Percentiles rank a stretch among this genome's conserved stretches.
Conservation (phyloP, 176 grass and related monocot species). For the Ananas comosus region DNA sequence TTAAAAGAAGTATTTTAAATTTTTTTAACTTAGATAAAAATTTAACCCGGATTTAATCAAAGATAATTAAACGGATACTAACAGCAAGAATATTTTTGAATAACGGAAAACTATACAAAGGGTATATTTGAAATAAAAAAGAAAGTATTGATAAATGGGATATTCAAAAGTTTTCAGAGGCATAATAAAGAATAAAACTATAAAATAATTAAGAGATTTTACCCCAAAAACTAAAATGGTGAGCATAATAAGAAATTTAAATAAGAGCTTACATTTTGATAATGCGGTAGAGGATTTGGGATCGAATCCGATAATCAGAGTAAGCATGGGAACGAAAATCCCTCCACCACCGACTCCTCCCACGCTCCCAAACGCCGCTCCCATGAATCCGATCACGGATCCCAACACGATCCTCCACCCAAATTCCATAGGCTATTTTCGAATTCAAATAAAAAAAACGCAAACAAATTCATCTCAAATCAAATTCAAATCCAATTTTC, state of each 20-base stretch:
- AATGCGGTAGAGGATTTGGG: constrained; percentile 43
- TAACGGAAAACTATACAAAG: too few species aligned
- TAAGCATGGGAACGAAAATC: constrained; percentile 62
- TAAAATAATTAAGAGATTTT: too few species aligned
- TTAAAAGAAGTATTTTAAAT: too few species aligned
- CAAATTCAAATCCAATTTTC: neutral
- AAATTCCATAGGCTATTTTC: constrained; percentile 28
- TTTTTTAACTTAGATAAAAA: too few species aligned
- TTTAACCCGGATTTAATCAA: too few species aligned
- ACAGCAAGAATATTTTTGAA: too few species aligned
- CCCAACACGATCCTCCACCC: constrained; percentile 39
- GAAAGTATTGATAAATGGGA: too few species aligned
- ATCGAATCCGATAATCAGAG: constrained; percentile 49
- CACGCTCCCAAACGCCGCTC: constrained; percentile 44
- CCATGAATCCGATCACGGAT: constrained; percentile 33
- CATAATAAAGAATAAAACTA: too few species aligned
- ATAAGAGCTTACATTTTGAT: constrained; percentile 42
- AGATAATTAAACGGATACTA: too few species aligned
- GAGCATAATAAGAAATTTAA: neutral
- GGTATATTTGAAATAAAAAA: too few species aligned
- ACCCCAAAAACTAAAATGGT: too few species aligned
- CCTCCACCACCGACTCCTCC: constrained; percentile 47
- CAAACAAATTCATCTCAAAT: neutral
- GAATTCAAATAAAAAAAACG: neutral
- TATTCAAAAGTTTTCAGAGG: too few species aligned